A percentile compares a stretch with the other conserved stretches of the same genome.
phyloP scores from a whole-genome alignment of 2,329 filamentous ascomycete species.

The Westerdykella sp. region DNA sequence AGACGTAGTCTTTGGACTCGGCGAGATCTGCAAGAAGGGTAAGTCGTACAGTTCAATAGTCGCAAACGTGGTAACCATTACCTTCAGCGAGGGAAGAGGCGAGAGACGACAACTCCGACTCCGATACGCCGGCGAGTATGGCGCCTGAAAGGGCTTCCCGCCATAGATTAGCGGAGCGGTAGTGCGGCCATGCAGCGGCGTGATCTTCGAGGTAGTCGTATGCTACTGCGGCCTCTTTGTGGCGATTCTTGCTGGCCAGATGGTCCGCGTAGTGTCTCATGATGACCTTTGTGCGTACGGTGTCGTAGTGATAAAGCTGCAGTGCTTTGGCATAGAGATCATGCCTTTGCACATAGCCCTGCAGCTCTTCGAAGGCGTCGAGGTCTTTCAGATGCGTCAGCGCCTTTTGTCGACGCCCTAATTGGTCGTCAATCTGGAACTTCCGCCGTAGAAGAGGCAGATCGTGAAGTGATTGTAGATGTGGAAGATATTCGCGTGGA shows the following conservation, averaged over 20 bases:
- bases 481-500: slow-evolving; percentile 89
- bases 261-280: slow-evolving; percentile 74
- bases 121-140: slow-evolving; percentile 54
- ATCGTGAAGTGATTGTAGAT: slow-evolving; percentile 79
- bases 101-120: slow-evolving; percentile 57
- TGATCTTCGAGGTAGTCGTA: slow-evolving; percentile 82
- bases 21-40: slow-evolving; percentile 66
- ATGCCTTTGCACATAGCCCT: slow-evolving; percentile 72
- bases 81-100: slow-evolving; percentile 71
- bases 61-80: too few relatives aligned
- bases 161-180: slow-evolving; percentile 81
- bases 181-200: slow-evolving; percentile 69
- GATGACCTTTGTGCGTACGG: slow-evolving; percentile 57
- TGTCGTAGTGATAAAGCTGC: slow-evolving; percentile 76
- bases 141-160: slow-evolving; percentile 82
- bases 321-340: slow-evolving; percentile 72
- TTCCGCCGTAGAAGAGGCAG: slow-evolving; percentile 63
- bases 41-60: slow-evolving; percentile 41
- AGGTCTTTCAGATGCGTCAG: slow-evolving; percentile 68
- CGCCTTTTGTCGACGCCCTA: slow-evolving; percentile 71
- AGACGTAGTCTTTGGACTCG: slow-evolving; percentile 76
- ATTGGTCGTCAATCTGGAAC: slow-evolving; percentile 84
- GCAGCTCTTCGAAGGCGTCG: slow-evolving; percentile 69
- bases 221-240: slow-evolving; percentile 80
- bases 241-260: slow-evolving; percentile 67